Conservation (phyloP, 1,284 basidiomycete genomes). For the Sanghuangporus sanghuang region DNA sequence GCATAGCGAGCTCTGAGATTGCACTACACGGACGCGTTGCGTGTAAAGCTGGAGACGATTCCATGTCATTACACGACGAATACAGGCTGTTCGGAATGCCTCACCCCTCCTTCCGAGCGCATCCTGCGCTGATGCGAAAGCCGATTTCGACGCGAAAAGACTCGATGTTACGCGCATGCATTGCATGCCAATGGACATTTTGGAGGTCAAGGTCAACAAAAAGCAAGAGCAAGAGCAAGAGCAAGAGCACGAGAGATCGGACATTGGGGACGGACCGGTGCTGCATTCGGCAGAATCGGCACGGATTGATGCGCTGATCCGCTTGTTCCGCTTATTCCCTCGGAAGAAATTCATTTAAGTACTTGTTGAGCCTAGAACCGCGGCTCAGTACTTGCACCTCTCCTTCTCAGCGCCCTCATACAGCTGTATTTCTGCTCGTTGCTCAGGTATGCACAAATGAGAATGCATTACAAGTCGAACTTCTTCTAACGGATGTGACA, state of each 20-base stretch:
- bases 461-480: too few species aligned
- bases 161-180: not conserved
- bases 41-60: slow-evolving; percentile 46
- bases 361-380: not conserved
- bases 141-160: not conserved
- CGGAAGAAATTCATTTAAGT: not conserved
- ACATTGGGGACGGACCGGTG: not conserved
- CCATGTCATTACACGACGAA: not conserved
- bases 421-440: too few species aligned
- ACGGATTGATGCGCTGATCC: not conserved
- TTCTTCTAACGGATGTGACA: too few species aligned
- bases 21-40: slow-evolving; percentile 48
- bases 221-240: not conserved
- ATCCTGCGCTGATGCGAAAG: not conserved
- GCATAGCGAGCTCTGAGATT: slow-evolving; percentile 75
- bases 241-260: not conserved
- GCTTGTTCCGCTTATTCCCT: not conserved
- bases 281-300: not conserved
- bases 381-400: not conserved
- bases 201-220: not conserved
- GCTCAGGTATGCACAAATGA: too few species aligned
- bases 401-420: not conserved
- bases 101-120: not conserved
- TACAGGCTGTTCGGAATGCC: not conserved
- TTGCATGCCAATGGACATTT: not conserved